Base-by-base conservation (phyloP, 257 asterid species). In the Solanum sitiens region DNA sequence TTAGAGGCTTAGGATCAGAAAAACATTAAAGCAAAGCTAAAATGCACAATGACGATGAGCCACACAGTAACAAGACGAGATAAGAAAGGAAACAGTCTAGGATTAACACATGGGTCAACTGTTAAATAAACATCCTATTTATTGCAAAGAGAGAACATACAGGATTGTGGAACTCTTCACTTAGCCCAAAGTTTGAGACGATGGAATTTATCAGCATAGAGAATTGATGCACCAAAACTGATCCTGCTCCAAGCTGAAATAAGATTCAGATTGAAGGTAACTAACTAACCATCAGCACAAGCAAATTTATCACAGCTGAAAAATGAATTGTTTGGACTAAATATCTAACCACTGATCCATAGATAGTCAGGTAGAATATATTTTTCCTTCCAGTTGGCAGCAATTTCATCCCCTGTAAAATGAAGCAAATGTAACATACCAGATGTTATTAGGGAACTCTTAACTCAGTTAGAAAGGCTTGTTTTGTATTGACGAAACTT, bases 201-300 rank as follows among this genome's bases (percentile, higher is more conserved):
- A 93, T 76, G 83, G 98, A 94, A 90, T 93, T 94, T 89, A 94
- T 92, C 79, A 94, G 87, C 89, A 85, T 74, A 8, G 98, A 94
- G 86, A 95, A 90, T 11, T 96, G 92, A 70, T 95, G 94, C 3
- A 96, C 92, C 68, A 96, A 89, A 90, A 92, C 94, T 0, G 99
- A 94, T 89, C 99, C 99, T 27, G 98, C 98, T 79, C 99, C 98
- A 91, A 96, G 91, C 99, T 96, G 95, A 89, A 90, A 89, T 20
- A 86, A 39, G 90, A 85, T 39, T 85, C 86, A 91, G 63, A 53
- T 88, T 87, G 74, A 86, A 89, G 86, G 73, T 86, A 83, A 27
- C 3, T 56, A 44, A 80, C 8, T 14, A 83, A 50, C 75, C 76
- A 75, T 16, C 85, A 79, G 67, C 56, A 25, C 33, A 21, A 45